Conservation (phyloP, 371 early-diverging fungal species). For the Parasitella parasitica region DNA sequence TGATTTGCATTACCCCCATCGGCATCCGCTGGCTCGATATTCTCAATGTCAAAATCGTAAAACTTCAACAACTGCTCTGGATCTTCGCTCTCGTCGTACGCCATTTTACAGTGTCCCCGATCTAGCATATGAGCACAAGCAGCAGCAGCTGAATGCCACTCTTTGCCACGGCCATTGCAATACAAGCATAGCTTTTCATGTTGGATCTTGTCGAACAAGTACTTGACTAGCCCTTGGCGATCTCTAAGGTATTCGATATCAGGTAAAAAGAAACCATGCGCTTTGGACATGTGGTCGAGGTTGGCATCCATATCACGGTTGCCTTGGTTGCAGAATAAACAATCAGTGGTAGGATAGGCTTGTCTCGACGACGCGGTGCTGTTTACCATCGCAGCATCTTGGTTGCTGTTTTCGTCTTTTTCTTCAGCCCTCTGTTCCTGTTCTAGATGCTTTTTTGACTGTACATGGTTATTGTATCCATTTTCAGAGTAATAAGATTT, state of each 20-base stretch:
- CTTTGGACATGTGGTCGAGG: constrained; percentile 85
- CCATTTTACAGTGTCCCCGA: constrained; percentile 93
- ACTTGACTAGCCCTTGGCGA: constrained; percentile 79
- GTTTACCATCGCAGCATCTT: constrained; percentile 16
- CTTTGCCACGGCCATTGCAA: constrained; percentile 91
- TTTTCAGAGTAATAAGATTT: constrained; percentile 79
- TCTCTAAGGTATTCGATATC: constrained; percentile 91
- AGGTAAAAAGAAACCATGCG: constrained; percentile 96
- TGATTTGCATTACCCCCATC: constrained; percentile 36
- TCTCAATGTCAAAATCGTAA: constrained; percentile 52
- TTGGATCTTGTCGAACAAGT: constrained; percentile 88
- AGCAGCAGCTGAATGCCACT: constrained; percentile 81
- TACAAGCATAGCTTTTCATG: constrained; percentile 88
- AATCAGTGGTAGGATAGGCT: constrained; percentile 52
- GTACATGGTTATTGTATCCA: constrained; percentile 82
- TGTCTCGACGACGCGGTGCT: constrained; percentile 14
- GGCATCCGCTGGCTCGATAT: not conserved
- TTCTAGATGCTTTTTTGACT: constrained; percentile 91
- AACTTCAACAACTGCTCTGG: constrained; percentile 84
- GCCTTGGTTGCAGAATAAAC: constrained; percentile 75
- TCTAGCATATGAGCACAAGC: constrained; percentile 95
- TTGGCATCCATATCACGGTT: constrained; percentile 69
- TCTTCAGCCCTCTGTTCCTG: constrained; percentile 39
- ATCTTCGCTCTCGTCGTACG: constrained; percentile 89
- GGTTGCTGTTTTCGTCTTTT: constrained; percentile 19